These are phyloP conservation scores for Suhomyces xylopsoci DNA, from an alignment of 805 yeast genomes.

Conservation along the genomic window DNA sequence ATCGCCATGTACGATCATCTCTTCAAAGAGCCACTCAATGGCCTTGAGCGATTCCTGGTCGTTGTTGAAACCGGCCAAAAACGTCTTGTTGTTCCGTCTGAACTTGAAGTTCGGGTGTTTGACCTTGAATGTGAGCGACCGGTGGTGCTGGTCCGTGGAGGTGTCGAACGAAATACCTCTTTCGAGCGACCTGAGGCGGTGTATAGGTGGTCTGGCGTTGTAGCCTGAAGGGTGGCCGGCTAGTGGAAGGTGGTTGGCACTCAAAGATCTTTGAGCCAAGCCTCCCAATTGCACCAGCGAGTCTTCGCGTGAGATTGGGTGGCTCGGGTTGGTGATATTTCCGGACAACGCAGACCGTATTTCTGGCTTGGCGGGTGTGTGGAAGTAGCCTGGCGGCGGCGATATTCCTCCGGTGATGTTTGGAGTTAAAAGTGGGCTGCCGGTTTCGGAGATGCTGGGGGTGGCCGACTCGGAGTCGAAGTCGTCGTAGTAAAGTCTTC, in stretches of 20 bases:
- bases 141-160: conserved; percentile 27
- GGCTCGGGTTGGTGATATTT: not conserved
- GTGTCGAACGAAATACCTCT: conserved; percentile 44
- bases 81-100: conserved; percentile 43
- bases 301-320: not conserved
- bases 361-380: not conserved
- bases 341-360: not conserved
- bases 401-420: conserved; percentile 3
- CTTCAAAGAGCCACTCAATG: conserved; percentile 44
- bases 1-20: conserved; percentile 43
- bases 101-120: conserved; percentile 43
- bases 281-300: conserved; percentile 9
- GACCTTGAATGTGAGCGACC: conserved; percentile 38
- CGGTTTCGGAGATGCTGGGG: conserved; percentile 15
- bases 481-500: conserved; percentile 42
- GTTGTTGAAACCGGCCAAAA: conserved; percentile 37
- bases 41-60: conserved; percentile 39
- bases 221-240: not conserved
- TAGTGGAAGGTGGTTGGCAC: conserved; percentile 2
- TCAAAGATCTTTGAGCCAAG: conserved; percentile 6
- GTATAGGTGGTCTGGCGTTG: not conserved
- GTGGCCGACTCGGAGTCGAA: conserved; percentile 32
- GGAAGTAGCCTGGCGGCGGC: not conserved
- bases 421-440: conserved; percentile 18
- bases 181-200: conserved; percentile 23